Conservation (phyloP, 768 basidiomycete genomes). For the Exsudoporus frostii region DNA sequence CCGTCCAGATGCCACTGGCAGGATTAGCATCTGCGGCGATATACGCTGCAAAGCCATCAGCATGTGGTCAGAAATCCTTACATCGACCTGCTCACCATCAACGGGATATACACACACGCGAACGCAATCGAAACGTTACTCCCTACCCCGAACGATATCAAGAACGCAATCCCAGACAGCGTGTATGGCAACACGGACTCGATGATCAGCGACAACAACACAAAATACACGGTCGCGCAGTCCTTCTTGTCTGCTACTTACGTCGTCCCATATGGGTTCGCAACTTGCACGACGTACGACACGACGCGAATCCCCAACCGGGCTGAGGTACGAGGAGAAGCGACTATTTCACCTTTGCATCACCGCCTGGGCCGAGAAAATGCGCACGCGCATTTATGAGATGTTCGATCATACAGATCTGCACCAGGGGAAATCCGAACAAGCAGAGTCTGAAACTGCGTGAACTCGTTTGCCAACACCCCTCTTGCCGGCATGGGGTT, state of each 20-base stretch:
- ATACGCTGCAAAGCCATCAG: slow-evolving; percentile 16
- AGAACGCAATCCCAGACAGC: slow-evolving; percentile 23
- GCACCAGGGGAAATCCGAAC: neutral
- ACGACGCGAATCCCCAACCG: neutral
- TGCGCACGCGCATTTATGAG: no score
- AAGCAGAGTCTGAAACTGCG: neutral
- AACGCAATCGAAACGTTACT: slow-evolving; percentile 15
- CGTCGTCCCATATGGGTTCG: no score
- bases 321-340: neutral
- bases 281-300: neutral
- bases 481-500: neutral
- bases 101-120: slow-evolving; percentile 17
- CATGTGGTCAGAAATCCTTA: neutral
- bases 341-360: neutral
- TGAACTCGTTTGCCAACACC: neutral
- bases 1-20: slow-evolving; percentile 20
- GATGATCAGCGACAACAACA: slow-evolving; percentile 13
- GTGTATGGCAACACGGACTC: slow-evolving; percentile 29
- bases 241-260: no score
- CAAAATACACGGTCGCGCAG: slow-evolving; percentile 20
- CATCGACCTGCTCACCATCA: slow-evolving; percentile 18
- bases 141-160: slow-evolving; percentile 19
- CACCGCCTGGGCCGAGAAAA: no score
- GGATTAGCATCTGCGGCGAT: slow-evolving; percentile 26
- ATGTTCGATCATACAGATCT: neutral